These are phyloP conservation scores for Adenanthera pavonina DNA, from an alignment of 306 rosid species.

Conservation along the genomic window DNA sequence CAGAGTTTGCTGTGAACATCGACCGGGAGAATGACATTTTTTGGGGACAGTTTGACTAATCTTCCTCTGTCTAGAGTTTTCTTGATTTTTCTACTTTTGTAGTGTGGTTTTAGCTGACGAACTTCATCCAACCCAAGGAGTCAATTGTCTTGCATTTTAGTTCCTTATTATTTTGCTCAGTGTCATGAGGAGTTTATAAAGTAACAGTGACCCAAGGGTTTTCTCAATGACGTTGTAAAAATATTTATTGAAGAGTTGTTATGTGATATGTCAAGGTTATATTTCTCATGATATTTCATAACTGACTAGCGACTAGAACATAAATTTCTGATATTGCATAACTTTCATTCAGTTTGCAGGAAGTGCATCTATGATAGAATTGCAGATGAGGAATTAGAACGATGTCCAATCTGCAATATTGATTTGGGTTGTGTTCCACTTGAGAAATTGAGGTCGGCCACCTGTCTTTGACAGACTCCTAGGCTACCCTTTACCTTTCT, in stretches of 20 bases:
- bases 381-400: slow-evolving; percentile 61
- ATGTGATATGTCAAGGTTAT: slow-evolving; percentile 6
- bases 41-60: neutral
- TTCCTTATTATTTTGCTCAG: slow-evolving; percentile 12
- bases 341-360: slow-evolving; percentile 80
- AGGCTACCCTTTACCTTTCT: neutral
- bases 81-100: neutral
- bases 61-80: neutral
- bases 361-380: slow-evolving; percentile 74
- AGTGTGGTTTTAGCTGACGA: neutral
- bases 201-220: neutral
- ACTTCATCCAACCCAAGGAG: neutral
- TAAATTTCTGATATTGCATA: slow-evolving; percentile 22
- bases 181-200: slow-evolving; percentile 7
- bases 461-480: neutral
- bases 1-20: neutral
- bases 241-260: neutral
- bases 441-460: slow-evolving; percentile 71
- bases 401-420: slow-evolving; percentile 73
- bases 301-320: slow-evolving; percentile 2
- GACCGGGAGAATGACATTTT: neutral
- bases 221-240: slow-evolving; percentile 8
- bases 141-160: neutral
- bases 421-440: slow-evolving; percentile 70
- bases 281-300: neutral